Evolutionary conservation across 2,329 filamentous ascomycete species (phyloP), one percentile per base, ranked within the genome.

Genomic region (Akanthomyces muscarius): DNA sequence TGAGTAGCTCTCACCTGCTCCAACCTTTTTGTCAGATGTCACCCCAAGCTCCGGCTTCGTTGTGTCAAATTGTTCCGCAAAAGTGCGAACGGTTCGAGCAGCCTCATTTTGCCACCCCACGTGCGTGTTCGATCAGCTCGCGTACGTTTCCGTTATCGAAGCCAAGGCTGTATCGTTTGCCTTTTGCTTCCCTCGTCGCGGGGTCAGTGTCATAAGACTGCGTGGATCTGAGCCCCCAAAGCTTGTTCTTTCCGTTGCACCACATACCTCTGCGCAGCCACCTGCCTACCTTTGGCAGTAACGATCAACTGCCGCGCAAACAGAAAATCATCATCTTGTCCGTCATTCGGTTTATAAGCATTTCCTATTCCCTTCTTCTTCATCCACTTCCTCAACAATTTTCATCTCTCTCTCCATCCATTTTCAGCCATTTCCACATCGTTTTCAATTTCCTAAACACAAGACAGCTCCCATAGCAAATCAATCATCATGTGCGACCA

Each of bases 401-500:
- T 42, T 8, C 36, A 42, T 42, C 14, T 8, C 8, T 44, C 14
- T 44, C 23, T 44, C 16, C 23, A 23, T 33, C 6, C 18, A 33
- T 42, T 14, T 36, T 48, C 10, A 14, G 18, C 10, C 16, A 23
- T 23, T 23, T 30, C n/a, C 16, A 7, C 7, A 4, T 14, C 30
- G 3, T 33, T 47, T 23, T 3, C 53, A 44, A n/a, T 16, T 11
- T 25, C 28, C 33, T 25, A 48, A 23, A 38, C 16, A 21, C 48
- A 33, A 21, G 18, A 13, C 30, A n/a, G 13, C 25, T 14, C 11
- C 3, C 28, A 36, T 23, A 56, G 41, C 44, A 3, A n/a, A 42
- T 16, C n/a, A 7, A 44, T 44, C 58, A 58, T 30, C 61, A 64
- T 60, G 55, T 61, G 56, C 50, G 57, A 61, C 56, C 51, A 62